Conservation (phyloP, 164 flowering plant genomes). For the Macadamia integrifolia region DNA sequence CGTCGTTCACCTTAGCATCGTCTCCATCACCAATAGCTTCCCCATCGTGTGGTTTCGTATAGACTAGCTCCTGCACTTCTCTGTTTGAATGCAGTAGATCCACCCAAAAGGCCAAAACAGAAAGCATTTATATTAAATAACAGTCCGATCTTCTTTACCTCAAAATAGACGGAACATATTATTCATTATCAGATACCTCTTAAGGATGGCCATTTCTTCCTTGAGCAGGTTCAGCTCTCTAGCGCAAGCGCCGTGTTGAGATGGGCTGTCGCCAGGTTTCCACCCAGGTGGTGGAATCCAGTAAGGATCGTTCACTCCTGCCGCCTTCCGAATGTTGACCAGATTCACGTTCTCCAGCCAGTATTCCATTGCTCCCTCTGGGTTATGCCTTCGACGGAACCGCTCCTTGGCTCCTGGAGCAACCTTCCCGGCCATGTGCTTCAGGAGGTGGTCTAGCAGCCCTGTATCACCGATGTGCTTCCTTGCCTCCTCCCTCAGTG, state of each 20-base stretch:
- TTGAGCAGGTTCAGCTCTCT: conserved; percentile 45
- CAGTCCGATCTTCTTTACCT: no score
- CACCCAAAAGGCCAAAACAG: neutral
- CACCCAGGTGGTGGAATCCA: conserved; percentile 93
- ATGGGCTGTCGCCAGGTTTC: conserved; percentile 62
- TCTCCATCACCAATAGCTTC: conserved; percentile 2
- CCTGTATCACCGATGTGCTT: conserved; percentile 92
- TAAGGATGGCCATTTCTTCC: conserved; percentile 40
- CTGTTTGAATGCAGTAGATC: conserved; percentile 7
- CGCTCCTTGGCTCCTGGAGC: conserved; percentile 64
- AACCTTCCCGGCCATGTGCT: conserved; percentile 83
- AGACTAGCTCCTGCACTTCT: conserved; percentile 27
- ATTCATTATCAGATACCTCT: conserved; percentile 25
- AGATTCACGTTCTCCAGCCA: conserved; percentile 82
- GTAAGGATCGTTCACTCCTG: conserved; percentile 74
- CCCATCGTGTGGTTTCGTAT: conserved; percentile 20
- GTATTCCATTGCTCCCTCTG: conserved; percentile 93
- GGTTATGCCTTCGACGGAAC: conserved; percentile 73
- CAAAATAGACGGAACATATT: no score
- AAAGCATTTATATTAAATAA: neutral
- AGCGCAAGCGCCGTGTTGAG: conserved; percentile 59
- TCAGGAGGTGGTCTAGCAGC: conserved; percentile 76
- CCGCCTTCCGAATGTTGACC: conserved; percentile 52
- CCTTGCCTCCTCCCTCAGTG: conserved; percentile 60
- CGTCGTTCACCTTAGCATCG: no score